phyloP scores from a whole-genome alignment of 2,329 filamentous ascomycete genomes.

The Beauveria bassiana region DNA sequence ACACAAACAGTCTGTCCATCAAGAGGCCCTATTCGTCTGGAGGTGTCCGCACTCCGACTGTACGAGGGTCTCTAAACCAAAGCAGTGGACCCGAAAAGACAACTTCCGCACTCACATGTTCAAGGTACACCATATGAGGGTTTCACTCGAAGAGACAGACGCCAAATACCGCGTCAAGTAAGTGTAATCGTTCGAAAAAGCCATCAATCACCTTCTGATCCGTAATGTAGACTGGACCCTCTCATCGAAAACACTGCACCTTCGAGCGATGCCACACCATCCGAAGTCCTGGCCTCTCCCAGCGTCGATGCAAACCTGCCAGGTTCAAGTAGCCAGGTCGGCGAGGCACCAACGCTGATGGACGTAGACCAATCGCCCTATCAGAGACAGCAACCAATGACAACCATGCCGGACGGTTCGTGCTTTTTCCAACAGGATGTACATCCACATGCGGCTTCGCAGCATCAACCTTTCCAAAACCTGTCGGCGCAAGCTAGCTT shows the following conservation, averaged over 20 bases:
- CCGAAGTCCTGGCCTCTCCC: background rate
- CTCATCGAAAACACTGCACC: background rate
- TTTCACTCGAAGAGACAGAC: background rate
- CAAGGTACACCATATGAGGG: slow-evolving; percentile 50
- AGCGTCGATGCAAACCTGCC: background rate
- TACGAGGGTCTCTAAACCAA: slow-evolving; percentile 29
- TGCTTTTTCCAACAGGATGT: background rate
- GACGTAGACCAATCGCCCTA: background rate
- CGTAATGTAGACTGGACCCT: background rate
- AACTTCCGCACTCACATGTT: slow-evolving; percentile 78
- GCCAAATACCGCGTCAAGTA: background rate
- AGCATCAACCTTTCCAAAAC: background rate
- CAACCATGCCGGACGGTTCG: background rate
- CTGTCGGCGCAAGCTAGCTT: background rate
- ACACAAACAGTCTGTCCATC: slow-evolving; percentile 67
- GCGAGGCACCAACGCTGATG: background rate
- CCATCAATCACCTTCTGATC: background rate
- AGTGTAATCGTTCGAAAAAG: background rate
- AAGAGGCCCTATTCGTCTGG: slow-evolving; percentile 27
- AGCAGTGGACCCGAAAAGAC: slow-evolving; percentile 73
- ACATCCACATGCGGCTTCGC: background rate
- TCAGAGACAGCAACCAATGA: background rate
- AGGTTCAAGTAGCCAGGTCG: background rate
- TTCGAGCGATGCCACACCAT: background rate
- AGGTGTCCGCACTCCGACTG: slow-evolving; percentile 19